phyloP scores from a whole-genome alignment of 179 eudicot genomes.

The Corrigiola litoralis region DNA sequence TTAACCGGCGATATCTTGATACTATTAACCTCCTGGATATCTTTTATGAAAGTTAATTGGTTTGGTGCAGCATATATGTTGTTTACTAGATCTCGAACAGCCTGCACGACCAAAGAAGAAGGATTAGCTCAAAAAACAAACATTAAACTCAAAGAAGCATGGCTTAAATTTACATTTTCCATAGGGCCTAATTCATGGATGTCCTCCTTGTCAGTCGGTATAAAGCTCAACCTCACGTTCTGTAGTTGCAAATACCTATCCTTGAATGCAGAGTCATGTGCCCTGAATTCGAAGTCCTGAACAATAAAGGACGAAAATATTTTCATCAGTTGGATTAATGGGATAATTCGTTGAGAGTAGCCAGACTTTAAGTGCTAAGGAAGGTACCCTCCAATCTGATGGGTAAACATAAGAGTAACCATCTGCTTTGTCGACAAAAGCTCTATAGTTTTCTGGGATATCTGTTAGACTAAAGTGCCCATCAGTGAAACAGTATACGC shows the following conservation, averaged over 20 bases:
- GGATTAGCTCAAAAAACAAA: not conserved
- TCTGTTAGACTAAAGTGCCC: constrained; percentile 31
- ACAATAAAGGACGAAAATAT: not conserved
- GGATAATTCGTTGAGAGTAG: not conserved
- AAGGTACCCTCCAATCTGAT: constrained; percentile 89
- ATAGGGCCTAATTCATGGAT: constrained; percentile 80
- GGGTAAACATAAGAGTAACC: constrained; percentile 90
- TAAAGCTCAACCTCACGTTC: constrained; percentile 67
- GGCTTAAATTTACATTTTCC: constrained; percentile 43
- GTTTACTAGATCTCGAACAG: constrained; percentile 42
- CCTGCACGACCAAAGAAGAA: constrained; percentile 35
- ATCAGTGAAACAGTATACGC: not conserved
- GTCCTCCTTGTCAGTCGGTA: constrained; percentile 72
- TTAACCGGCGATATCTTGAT: not conserved
- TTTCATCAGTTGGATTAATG: no score
- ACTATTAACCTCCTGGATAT: constrained; percentile 62
- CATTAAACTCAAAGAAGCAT: not conserved
- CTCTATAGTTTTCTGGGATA: constrained; percentile 45
- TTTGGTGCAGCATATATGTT: constrained; percentile 75
- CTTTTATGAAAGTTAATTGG: constrained; percentile 48
- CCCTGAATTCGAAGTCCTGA: constrained; percentile 76
- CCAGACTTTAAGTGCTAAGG: not conserved
- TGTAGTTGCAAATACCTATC: constrained; percentile 54
- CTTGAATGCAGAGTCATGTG: constrained; percentile 77
- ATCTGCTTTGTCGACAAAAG: constrained; percentile 69